Conservation (phyloP, 331 rosid genomes). For the Dryas integrifolia region DNA sequence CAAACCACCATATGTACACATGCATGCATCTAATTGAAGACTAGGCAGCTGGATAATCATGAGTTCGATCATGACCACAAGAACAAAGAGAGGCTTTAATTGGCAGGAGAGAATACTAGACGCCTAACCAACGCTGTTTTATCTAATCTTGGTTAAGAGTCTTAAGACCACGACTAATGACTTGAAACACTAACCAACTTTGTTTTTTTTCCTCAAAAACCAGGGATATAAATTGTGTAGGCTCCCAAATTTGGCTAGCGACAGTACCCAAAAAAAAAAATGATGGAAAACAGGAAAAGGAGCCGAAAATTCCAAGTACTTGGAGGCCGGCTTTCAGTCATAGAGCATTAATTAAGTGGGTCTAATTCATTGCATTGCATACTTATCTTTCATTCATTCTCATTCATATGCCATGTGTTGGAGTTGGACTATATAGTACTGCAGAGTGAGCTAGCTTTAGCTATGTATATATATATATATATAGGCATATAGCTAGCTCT, state of each 20-base stretch:
- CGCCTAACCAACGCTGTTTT: background rate
- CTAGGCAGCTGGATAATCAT: background rate
- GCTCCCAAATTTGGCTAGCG: conserved; percentile 2
- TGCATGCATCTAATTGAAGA: background rate
- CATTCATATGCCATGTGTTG: too few species aligned
- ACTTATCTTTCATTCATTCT: background rate
- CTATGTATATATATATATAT: too few species aligned
- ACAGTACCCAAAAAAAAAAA: background rate
- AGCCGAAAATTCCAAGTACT: background rate
- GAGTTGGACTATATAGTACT: background rate
- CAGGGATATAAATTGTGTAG: background rate
- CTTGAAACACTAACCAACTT: conserved; percentile 13
- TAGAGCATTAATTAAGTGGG: background rate
- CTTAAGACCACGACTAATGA: conserved; percentile 7
- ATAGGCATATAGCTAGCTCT: too few species aligned
- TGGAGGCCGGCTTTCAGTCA: too few species aligned
- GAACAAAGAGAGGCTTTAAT: background rate
- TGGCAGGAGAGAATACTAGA: conserved; percentile 3
- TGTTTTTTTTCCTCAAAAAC: conserved; percentile 4
- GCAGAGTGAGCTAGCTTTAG: background rate
- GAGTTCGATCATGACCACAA: background rate
- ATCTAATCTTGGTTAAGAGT: background rate
- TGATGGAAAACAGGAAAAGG: background rate
- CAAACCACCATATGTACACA: background rate
- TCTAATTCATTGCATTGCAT: too few species aligned